Conservation (phyloP, 2,329 filamentous ascomycete genomes). For the Calonectria multiphialidica region DNA sequence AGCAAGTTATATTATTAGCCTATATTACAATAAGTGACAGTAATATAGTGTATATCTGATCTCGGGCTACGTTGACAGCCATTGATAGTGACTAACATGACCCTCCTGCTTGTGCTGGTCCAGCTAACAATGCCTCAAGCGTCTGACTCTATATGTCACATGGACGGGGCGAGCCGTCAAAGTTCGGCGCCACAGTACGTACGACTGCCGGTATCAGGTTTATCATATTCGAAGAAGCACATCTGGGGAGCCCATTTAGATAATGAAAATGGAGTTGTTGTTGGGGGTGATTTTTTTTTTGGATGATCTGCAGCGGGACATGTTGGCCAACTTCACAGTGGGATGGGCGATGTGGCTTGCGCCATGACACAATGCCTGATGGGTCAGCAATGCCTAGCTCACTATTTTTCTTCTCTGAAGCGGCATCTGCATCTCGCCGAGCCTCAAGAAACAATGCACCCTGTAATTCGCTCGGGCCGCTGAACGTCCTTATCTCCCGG, state of each 20-base stretch:
- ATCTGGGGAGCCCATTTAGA: background rate
- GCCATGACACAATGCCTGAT: slow-evolving; percentile 83
- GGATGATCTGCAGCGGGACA: slow-evolving; percentile 87
- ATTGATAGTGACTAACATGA: no score
- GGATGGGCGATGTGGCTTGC: slow-evolving; percentile 81
- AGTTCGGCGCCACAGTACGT: slow-evolving; percentile 83
- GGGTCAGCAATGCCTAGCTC: slow-evolving; percentile 78
- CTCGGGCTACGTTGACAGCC: no score
- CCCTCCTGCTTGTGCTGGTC: no score
- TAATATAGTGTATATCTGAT: no score
- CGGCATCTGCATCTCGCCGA: background rate
- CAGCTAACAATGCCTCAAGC: no score
- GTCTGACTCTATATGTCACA: slow-evolving; percentile 56
- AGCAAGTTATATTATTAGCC: no score
- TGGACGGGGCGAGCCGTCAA: slow-evolving; percentile 77
- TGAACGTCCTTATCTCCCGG: background rate
- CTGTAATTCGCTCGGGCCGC: background rate
- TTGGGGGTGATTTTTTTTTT: slow-evolving; percentile 72
- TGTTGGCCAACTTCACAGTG: slow-evolving; percentile 87
- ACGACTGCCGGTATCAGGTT: slow-evolving; percentile 77
- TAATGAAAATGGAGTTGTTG: background rate
- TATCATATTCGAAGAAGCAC: background rate
- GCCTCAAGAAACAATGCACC: background rate
- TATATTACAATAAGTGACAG: no score
- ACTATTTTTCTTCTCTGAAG: slow-evolving; percentile 30